phyloP scores from a whole-genome alignment of 1,284 basidiomycete species.

The Cutaneotrichosporon dermatis region DNA sequence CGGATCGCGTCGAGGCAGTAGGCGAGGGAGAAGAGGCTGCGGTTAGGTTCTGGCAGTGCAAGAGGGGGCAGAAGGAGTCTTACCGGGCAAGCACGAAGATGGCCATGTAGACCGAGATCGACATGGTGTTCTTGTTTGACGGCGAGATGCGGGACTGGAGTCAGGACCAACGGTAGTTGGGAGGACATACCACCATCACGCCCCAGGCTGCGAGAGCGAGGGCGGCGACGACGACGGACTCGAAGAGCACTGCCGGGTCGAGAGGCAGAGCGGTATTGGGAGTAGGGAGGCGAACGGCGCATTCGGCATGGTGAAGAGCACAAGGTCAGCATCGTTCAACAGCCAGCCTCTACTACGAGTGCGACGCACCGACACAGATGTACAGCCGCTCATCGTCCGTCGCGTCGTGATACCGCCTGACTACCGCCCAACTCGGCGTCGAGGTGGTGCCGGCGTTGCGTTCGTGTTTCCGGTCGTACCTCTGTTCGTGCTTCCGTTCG shows the following conservation, averaged over 20 bases:
- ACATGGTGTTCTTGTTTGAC: constrained; percentile 18
- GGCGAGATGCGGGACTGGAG: constrained; percentile 2
- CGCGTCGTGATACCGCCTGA: too few species aligned
- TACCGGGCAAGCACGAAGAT: constrained; percentile 85
- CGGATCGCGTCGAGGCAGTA: constrained; percentile 84
- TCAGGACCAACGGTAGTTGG: neutral
- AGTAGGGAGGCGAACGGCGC: too few species aligned
- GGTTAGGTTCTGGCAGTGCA: neutral
- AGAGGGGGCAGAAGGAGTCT: constrained; percentile 39
- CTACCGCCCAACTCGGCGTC: too few species aligned
- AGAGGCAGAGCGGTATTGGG: too few species aligned
- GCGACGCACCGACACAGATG: too few species aligned
- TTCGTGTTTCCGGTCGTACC: too few species aligned
- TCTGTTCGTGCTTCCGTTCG: too few species aligned
- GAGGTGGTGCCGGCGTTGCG: too few species aligned
- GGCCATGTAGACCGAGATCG: constrained; percentile 69
- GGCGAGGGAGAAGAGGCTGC: constrained; percentile 73
- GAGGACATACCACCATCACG: constrained; percentile 23
- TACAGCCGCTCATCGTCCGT: too few species aligned
- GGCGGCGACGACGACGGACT: constrained; percentile 22
- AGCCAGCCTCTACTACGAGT: too few species aligned
- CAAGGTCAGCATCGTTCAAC: too few species aligned
- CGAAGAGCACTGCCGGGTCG: constrained; percentile 3
- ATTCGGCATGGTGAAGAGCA: too few species aligned
- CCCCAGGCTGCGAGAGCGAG: constrained; percentile 31